Conservation (phyloP, 768 basidiomycete species). For the Amanita pallidorosea region DNA sequence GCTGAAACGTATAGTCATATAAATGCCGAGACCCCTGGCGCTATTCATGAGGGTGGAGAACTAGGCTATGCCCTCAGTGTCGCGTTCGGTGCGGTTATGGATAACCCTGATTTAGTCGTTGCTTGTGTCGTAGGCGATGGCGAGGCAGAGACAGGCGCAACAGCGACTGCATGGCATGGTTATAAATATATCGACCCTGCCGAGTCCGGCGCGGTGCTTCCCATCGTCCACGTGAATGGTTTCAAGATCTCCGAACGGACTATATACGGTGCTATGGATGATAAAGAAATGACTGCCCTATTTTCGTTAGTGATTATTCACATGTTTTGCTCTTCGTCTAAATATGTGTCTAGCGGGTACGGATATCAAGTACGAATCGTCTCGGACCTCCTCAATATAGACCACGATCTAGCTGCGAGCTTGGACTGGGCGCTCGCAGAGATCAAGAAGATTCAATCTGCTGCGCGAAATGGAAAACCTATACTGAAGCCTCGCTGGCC, state of each 20-base stretch:
- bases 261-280: slow-evolving; percentile 84
- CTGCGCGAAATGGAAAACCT: slow-evolving; percentile 66
- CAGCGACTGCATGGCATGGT: slow-evolving; percentile 74
- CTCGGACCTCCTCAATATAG: slow-evolving; percentile 52
- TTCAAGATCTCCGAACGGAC: slow-evolving; percentile 91
- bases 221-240: slow-evolving; percentile 80
- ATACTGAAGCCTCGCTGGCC: slow-evolving; percentile 90
- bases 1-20: slow-evolving; percentile 35
- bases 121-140: slow-evolving; percentile 83
- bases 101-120: slow-evolving; percentile 77
- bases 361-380: slow-evolving; percentile 88
- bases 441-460: slow-evolving; percentile 68
- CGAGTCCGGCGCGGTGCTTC: slow-evolving; percentile 86
- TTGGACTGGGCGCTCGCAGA: slow-evolving; percentile 74
- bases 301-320: slow-evolving; percentile 45
- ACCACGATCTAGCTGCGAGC: slow-evolving; percentile 70
- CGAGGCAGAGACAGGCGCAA: slow-evolving; percentile 76
- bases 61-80: slow-evolving; percentile 84
- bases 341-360: slow-evolving; percentile 42
- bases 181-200: slow-evolving; percentile 87
- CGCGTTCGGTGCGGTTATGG: slow-evolving; percentile 84
- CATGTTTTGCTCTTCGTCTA: slow-evolving; percentile 3
- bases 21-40: slow-evolving; percentile 80
- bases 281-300: slow-evolving; percentile 66
- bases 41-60: slow-evolving; percentile 89